phyloP scores from a whole-genome alignment of 2,329 filamentous ascomycete species.

The Aspergillus tubingensis region DNA sequence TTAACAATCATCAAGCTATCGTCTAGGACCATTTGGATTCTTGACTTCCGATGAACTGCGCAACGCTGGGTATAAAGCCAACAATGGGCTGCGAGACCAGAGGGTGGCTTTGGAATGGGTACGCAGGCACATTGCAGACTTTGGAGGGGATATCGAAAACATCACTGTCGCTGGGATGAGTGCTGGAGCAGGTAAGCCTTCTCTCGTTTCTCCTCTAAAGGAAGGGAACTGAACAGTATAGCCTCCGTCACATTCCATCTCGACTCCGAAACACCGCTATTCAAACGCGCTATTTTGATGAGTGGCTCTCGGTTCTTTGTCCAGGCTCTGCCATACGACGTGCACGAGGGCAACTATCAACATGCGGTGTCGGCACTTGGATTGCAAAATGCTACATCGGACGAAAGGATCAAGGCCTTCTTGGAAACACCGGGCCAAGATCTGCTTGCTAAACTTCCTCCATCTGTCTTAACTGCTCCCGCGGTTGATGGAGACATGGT shows the following conservation, averaged over 20 bases:
- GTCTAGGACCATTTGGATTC: conserved; percentile 48
- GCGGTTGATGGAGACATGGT: conserved; percentile 49
- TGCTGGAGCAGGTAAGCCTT: conserved; percentile 44
- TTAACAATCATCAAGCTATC: conserved; percentile 45
- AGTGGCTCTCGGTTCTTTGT: conserved; percentile 49
- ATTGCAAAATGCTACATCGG: conserved; percentile 37
- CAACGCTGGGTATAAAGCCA: conserved; percentile 47
- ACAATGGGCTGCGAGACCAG: conserved; percentile 54
- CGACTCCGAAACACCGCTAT: conserved; percentile 41
- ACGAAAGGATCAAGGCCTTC: conserved; percentile 47
- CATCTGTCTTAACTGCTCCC: conserved; percentile 36
- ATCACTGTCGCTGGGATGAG: conserved; percentile 51
- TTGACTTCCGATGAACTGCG: conserved; percentile 53
- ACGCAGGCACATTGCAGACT: conserved; percentile 42
- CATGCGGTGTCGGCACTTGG: conserved; percentile 44
- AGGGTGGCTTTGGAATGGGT: conserved; percentile 44
- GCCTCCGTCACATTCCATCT: conserved; percentile 37
- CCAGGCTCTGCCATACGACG: conserved; percentile 39
- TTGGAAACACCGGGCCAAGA: conserved; percentile 44
- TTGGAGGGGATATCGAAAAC: conserved; percentile 45
- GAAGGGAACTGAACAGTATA: conserved; percentile 12
- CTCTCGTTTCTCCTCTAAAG: too few relatives aligned
- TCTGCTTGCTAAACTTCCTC: conserved; percentile 45
- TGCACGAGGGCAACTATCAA: conserved; percentile 47
- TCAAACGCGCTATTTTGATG: conserved; percentile 46